A percentile compares a stretch with the other conserved stretches of the same genome.
Conservation (phyloP, 2,329 filamentous ascomycete species). For the Talaromyces sp. region DNA sequence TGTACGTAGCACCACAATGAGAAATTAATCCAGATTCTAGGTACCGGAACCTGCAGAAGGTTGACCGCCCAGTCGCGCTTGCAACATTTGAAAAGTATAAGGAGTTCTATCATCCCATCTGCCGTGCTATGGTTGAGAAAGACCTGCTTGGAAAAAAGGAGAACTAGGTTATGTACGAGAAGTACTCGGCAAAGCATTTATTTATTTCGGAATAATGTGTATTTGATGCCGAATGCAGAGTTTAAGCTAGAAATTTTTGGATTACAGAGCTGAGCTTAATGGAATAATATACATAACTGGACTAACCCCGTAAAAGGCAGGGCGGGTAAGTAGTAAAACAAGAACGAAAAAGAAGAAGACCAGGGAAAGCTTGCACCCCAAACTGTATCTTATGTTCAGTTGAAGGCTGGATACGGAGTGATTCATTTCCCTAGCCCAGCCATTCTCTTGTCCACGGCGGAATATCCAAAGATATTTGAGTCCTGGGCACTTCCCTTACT, state of each 20-base stretch:
- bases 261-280: constrained; percentile 1
- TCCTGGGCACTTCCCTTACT: constrained; percentile 41
- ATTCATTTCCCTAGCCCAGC: constrained; percentile 20
- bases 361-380: background rate
- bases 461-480: constrained; percentile 37
- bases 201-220: background rate
- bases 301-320: constrained; percentile 4
- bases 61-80: constrained; percentile 73
- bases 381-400: constrained; percentile 1
- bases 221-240: background rate
- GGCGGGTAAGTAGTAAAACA: constrained; percentile 1
- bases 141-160: constrained; percentile 62
- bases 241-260: background rate
- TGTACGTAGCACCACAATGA: background rate
- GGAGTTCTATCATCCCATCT: constrained; percentile 96
- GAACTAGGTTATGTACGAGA: constrained; percentile 2
- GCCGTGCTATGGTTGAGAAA: constrained; percentile 82
- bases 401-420: background rate
- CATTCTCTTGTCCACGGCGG: constrained; percentile 41
- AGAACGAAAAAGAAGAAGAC: background rate
- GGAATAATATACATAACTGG: constrained; percentile 17
- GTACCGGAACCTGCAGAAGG: constrained; percentile 70
- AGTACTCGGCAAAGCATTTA: background rate
- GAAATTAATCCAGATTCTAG: constrained; percentile 26
- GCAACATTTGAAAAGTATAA: constrained; percentile 83